Evolutionary conservation across 2,329 filamentous ascomycete species (phyloP).

Genomic region (Bipolaris sorokiniana): DNA sequence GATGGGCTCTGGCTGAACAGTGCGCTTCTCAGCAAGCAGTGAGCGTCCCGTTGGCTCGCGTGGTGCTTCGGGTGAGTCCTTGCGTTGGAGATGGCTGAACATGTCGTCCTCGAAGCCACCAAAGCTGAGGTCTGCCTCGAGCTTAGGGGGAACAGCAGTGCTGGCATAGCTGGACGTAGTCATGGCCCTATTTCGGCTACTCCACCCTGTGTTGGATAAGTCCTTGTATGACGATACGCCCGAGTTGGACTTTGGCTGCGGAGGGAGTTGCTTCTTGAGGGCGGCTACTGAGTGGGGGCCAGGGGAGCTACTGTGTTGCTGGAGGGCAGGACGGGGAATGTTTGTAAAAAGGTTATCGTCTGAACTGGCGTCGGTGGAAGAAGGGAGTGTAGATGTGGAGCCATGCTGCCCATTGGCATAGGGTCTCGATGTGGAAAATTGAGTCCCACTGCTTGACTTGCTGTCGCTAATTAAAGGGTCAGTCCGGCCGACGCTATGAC

Average conservation of each 20-base stretch:
- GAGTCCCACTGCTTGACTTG: conserved; percentile 50
- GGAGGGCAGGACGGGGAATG: conserved; percentile 37
- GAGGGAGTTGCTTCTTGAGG: conserved; percentile 39
- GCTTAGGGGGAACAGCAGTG: conserved; percentile 58
- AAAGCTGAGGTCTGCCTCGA: conserved; percentile 51
- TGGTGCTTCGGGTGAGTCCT: conserved; percentile 37
- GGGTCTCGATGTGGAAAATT: conserved; percentile 42
- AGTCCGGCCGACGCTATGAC: conserved; percentile 35
- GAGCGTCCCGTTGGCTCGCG: conserved; percentile 39
- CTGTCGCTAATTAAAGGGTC: conserved; percentile 45
- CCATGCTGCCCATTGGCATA: conserved; percentile 47
- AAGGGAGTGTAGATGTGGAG: conserved; percentile 50
- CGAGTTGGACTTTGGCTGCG: conserved; percentile 33
- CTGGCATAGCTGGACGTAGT: conserved; percentile 58
- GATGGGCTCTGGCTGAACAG: conserved; percentile 52
- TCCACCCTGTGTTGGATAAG: conserved; percentile 20
- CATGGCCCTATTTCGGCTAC: conserved; percentile 48
- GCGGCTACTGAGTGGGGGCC: conserved; percentile 28
- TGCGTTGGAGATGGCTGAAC: conserved; percentile 51
- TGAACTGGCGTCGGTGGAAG: conserved; percentile 48
- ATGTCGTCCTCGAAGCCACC: conserved; percentile 57
- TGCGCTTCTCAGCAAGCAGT: conserved; percentile 44
- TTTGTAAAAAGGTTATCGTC: conserved; percentile 48
- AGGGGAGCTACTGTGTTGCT: conserved; percentile 41
- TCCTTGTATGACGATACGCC: conserved; percentile 29